Evolutionary conservation across 495 filamentous ascomycete species (phyloP).

Genomic region (Penicillium samsonianum): DNA sequence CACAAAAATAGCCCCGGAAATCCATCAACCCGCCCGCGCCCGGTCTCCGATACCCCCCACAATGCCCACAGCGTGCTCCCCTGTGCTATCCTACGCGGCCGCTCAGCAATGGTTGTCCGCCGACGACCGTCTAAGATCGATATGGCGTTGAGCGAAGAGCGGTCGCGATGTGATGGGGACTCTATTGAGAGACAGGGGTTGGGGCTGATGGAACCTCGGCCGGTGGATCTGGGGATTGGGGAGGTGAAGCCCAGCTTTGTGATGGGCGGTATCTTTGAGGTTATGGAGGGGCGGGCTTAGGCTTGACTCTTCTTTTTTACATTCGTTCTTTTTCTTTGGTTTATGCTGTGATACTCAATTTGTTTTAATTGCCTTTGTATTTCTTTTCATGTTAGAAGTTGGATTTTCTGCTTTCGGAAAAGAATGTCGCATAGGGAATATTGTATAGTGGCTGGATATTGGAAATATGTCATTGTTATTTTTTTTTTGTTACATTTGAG

Average conservation of each 20-base stretch:
- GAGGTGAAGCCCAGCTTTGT: conserved; percentile 39
- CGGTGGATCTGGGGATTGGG: conserved; percentile 33
- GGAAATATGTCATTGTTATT: conserved; percentile 10
- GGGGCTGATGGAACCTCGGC: conserved; percentile 48
- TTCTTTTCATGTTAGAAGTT: neutral
- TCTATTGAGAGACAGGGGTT: conserved; percentile 44
- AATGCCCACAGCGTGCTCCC: conserved; percentile 25
- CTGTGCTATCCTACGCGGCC: conserved; percentile 37
- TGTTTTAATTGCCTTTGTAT: neutral
- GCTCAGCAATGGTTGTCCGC: conserved; percentile 39
- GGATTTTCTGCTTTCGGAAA: conserved; percentile 7
- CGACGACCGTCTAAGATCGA: conserved; percentile 48
- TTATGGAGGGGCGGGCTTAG: conserved; percentile 48
- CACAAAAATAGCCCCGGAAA: conserved; percentile 11
- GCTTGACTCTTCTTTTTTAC: conserved; percentile 5
- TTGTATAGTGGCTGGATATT: conserved; percentile 11
- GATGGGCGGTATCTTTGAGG: conserved; percentile 51
- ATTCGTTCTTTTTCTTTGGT: conserved; percentile 3
- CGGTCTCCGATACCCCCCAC: conserved; percentile 18
- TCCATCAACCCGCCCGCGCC: conserved; percentile 29
- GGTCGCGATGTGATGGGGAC: conserved; percentile 38
- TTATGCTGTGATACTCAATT: conserved; percentile 9
- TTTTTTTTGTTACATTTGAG: neutral
- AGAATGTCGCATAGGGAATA: conserved; percentile 6
- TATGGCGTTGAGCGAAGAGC: conserved; percentile 44